Evolutionary conservation across 345 rosid genomes (phyloP).

Genomic region (Bruguiera parviflora): DNA sequence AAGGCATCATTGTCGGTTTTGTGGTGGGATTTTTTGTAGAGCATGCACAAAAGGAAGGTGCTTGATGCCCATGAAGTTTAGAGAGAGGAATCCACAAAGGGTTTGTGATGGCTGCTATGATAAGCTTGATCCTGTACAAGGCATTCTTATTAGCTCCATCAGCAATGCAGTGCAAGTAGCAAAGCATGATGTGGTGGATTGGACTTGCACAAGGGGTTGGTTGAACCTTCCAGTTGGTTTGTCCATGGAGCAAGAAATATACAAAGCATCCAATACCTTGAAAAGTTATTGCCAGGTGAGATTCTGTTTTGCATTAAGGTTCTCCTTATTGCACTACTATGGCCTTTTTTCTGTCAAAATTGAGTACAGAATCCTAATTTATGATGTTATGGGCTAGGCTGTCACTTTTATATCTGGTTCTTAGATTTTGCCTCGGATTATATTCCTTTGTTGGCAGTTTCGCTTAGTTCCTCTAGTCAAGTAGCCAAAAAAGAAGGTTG

Average conservation of each 20-base stretch:
- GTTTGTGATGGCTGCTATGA: conserved; percentile 95
- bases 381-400: neutral
- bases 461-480: neutral
- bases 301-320: neutral
- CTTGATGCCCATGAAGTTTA: conserved; percentile 72
- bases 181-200: conserved; percentile 89
- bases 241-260: conserved; percentile 93
- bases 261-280: conserved; percentile 81
- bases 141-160: conserved; percentile 65
- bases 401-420: no score
- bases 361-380: conserved; percentile 30
- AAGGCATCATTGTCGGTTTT: conserved; percentile 95
- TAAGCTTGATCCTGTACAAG: conserved; percentile 91
- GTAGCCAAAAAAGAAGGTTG: neutral
- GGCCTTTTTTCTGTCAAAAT: conserved; percentile 27
- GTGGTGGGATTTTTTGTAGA: conserved; percentile 93
- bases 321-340: conserved; percentile 46
- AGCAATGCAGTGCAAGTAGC: conserved; percentile 94
- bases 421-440: conserved; percentile 70
- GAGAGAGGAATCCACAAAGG: conserved; percentile 88
- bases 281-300: conserved; percentile 59
- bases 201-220: conserved; percentile 96
- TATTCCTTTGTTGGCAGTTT: conserved; percentile 15
- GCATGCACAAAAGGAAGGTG: conserved; percentile 85
- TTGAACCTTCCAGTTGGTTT: conserved; percentile 87